phyloP scores from a whole-genome alignment of 208 protist species.

The Angomonas ambiguus region DNA sequence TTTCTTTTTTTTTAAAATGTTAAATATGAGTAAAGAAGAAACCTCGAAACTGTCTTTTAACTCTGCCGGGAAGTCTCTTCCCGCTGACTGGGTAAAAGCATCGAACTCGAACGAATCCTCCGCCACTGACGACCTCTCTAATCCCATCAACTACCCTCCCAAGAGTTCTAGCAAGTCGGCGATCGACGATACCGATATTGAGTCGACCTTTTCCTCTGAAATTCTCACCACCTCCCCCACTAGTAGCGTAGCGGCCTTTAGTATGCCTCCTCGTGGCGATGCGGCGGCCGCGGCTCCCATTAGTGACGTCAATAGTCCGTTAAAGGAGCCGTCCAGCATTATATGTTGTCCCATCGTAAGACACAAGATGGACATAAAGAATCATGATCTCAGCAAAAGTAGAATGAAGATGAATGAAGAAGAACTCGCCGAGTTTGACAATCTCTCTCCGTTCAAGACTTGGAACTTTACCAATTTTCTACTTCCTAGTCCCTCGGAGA shows the following conservation, averaged over 20 bases:
- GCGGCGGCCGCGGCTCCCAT: not conserved
- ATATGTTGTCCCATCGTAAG: constrained; percentile 8
- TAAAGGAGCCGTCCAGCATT: not conserved
- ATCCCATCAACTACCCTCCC: not conserved
- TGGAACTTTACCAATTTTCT: constrained; percentile 36
- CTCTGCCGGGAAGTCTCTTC: too few relatives aligned
- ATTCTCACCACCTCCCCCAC: not conserved
- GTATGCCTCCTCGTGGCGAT: not conserved
- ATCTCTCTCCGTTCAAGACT: constrained; percentile 33
- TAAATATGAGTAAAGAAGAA: not conserved
- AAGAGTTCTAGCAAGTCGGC: not conserved
- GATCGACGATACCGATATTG: not conserved
- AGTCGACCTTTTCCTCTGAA: not conserved
- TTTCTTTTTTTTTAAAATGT: not conserved
- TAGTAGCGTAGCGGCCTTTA: not conserved
- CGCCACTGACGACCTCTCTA: too few relatives aligned
- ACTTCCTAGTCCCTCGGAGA: not conserved
- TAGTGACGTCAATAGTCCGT: not conserved
- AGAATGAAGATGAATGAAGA: not conserved
- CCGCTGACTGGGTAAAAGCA: too few relatives aligned
- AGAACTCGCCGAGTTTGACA: constrained; percentile 2
- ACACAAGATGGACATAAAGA: not conserved
- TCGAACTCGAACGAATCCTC: too few relatives aligned
- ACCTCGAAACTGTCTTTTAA: too few relatives aligned
- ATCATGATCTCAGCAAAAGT: not conserved